These are phyloP conservation scores for Mycena latifolia DNA, from an alignment of 768 basidiomycete species.

Conservation along the genomic window DNA sequence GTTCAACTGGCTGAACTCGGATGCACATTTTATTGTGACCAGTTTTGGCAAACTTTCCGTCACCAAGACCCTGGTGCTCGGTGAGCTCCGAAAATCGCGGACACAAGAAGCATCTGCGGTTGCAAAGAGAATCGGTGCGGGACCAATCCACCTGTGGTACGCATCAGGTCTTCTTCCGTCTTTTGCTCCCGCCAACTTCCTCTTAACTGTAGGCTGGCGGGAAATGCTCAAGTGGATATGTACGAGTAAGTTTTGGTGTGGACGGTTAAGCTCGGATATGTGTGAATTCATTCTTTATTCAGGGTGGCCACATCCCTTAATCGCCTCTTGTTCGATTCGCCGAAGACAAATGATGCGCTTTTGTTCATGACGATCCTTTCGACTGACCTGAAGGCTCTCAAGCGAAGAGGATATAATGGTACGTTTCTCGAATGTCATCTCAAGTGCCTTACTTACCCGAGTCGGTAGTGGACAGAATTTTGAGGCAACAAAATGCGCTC, in stretches of 20 bases:
- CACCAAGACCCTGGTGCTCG: constrained; percentile 70
- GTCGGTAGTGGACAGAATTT: constrained; percentile 84
- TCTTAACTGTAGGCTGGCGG: constrained; percentile 61
- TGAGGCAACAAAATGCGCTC: constrained; percentile 85
- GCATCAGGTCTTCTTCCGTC: neutral
- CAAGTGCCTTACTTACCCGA: neutral
- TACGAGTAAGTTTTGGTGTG: constrained; percentile 79
- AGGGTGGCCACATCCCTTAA: constrained; percentile 91
- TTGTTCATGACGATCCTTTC: constrained; percentile 95
- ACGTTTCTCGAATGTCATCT: neutral
- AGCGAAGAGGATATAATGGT: constrained; percentile 90
- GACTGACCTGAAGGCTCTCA: constrained; percentile 86
- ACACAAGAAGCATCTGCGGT: constrained; percentile 82
- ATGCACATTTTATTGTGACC: constrained; percentile 77
- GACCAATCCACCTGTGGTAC: constrained; percentile 76
- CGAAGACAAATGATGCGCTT: constrained; percentile 88
- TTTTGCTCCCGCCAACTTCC: neutral
- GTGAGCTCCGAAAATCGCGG: constrained; percentile 59
- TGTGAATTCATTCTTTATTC: neutral
- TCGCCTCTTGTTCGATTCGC: constrained; percentile 79
- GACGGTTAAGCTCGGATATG: neutral
- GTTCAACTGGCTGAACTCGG: constrained; percentile 73
- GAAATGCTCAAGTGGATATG: constrained; percentile 85
- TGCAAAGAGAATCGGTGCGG: constrained; percentile 63
- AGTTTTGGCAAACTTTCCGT: constrained; percentile 74